phyloP scores from a whole-genome alignment of 1,284 basidiomycete genomes.

The Boletus semigastroideus region DNA sequence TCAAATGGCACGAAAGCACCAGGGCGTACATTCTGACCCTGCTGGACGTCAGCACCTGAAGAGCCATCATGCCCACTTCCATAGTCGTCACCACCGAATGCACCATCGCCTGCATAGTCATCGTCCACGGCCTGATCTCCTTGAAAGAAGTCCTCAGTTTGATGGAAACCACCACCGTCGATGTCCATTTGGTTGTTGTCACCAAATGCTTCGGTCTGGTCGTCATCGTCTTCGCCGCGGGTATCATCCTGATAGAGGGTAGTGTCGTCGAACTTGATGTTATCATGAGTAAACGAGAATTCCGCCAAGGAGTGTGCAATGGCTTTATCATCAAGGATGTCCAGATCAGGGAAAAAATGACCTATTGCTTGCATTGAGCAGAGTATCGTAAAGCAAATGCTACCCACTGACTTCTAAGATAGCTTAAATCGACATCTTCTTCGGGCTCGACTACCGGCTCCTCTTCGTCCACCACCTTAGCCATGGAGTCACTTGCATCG shows the following conservation, averaged over 20 bases:
- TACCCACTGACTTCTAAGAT: constrained; percentile 60
- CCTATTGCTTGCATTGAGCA: constrained; percentile 35
- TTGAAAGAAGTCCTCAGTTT: constrained; percentile 76
- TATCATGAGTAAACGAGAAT: constrained; percentile 75
- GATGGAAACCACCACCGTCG: constrained; percentile 46
- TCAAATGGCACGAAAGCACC: constrained; percentile 75
- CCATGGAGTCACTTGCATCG: constrained; percentile 90
- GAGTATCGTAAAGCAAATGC: constrained; percentile 2
- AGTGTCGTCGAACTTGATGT: constrained; percentile 62
- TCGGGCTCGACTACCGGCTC: constrained; percentile 61
- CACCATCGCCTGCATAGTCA: constrained; percentile 45
- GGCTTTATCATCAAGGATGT: constrained; percentile 60
- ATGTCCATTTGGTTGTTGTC: constrained; percentile 42
- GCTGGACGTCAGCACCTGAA: constrained; percentile 41
- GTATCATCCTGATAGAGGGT: constrained; percentile 55
- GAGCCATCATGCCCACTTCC: constrained; percentile 43
- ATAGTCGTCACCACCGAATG: constrained; percentile 46
- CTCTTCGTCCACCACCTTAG: constrained; percentile 76
- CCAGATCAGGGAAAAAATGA: constrained; percentile 71
- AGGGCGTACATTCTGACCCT: constrained; percentile 38
- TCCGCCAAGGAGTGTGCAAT: constrained; percentile 79
- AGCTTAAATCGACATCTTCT: constrained; percentile 67
- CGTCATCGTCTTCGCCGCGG: constrained; percentile 43
- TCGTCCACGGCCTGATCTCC: constrained; percentile 69
- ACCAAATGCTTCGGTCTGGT: constrained; percentile 41